Conservation (phyloP, 1,284 basidiomycete species). For the Thelephora terrestris region DNA sequence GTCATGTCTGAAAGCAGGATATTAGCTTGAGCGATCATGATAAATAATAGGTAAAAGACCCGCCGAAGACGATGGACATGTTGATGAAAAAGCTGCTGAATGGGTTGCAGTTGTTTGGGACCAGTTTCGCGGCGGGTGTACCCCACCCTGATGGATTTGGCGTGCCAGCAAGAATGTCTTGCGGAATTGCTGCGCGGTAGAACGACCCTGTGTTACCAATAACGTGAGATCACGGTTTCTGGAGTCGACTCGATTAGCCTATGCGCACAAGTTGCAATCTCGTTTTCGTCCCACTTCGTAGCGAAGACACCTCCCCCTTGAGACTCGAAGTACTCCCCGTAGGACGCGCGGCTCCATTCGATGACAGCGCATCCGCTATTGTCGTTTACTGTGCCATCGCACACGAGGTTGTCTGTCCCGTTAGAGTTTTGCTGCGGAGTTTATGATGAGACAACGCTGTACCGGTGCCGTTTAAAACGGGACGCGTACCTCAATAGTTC, state of each 20-base stretch:
- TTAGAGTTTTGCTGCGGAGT: constrained; percentile 24
- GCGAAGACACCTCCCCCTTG: constrained; percentile 70
- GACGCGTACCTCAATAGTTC: constrained; percentile 40
- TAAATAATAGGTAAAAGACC: constrained; percentile 12
- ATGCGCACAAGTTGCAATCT: constrained; percentile 59
- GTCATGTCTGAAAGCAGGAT: constrained; percentile 52
- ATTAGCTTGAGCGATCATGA: constrained; percentile 8
- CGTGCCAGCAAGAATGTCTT: constrained; percentile 45
- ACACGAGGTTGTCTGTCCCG: constrained; percentile 38
- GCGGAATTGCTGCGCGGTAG: constrained; percentile 60
- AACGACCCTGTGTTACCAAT: constrained; percentile 51
- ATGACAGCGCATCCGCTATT: constrained; percentile 64
- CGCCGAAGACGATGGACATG: constrained; percentile 56
- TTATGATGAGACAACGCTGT: neutral
- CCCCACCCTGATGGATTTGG: constrained; percentile 57
- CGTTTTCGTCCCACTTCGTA: constrained; percentile 69
- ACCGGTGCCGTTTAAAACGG: neutral
- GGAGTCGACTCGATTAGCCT: neutral
- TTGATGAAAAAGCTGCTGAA: constrained; percentile 42
- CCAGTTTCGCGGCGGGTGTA: constrained; percentile 48
- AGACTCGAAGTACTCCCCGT: constrained; percentile 60
- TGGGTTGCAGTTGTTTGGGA: constrained; percentile 46
- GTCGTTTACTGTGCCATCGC: constrained; percentile 38
- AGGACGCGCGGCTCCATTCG: constrained; percentile 63
- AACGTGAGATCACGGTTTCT: neutral